phyloP scores from a whole-genome alignment of 768 basidiomycete species.

The Terana coerulea region DNA sequence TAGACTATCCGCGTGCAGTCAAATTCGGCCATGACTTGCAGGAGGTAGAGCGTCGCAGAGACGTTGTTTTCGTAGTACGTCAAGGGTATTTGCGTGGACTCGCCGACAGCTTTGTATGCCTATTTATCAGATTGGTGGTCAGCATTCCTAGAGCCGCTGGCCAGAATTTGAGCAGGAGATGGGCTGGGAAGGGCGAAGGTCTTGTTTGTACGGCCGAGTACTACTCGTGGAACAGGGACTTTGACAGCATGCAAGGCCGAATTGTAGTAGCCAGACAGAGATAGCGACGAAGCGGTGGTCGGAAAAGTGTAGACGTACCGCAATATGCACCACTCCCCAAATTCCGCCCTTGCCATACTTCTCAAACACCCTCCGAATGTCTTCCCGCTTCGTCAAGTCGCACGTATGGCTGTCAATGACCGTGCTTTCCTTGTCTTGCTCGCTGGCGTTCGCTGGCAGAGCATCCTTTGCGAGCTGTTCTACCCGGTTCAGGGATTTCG shows the following conservation, averaged over 20 bases:
- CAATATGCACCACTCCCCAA: constrained; percentile 96
- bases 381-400: constrained; percentile 71
- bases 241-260: neutral
- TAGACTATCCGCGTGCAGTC: constrained; percentile 88
- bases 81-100: constrained; percentile 89
- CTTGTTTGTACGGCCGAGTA: too few relatives aligned
- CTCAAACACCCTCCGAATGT: constrained; percentile 77
- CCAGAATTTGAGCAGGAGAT: neutral
- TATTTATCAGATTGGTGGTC: constrained; percentile 31
- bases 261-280: neutral
- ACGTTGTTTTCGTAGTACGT: constrained; percentile 96
- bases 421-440: constrained; percentile 65
- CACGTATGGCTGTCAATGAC: constrained; percentile 65
- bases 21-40: constrained; percentile 84
- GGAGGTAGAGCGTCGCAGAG: constrained; percentile 75
- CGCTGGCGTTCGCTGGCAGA: constrained; percentile 62
- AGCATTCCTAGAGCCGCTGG: constrained; percentile 2
- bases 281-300: constrained; percentile 5
- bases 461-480: constrained; percentile 74
- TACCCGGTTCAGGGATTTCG: constrained; percentile 69
- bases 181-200: neutral
- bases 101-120: constrained; percentile 98
- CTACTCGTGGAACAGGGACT: too few relatives aligned
- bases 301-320: constrained; percentile 49
- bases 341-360: constrained; percentile 86